A percentile compares a stretch with the other conserved stretches of the same genome.
These are phyloP conservation scores for Leptodontidium sp. DNA, from an alignment of 2,329 filamentous ascomycete genomes.

Conservation along the genomic window DNA sequence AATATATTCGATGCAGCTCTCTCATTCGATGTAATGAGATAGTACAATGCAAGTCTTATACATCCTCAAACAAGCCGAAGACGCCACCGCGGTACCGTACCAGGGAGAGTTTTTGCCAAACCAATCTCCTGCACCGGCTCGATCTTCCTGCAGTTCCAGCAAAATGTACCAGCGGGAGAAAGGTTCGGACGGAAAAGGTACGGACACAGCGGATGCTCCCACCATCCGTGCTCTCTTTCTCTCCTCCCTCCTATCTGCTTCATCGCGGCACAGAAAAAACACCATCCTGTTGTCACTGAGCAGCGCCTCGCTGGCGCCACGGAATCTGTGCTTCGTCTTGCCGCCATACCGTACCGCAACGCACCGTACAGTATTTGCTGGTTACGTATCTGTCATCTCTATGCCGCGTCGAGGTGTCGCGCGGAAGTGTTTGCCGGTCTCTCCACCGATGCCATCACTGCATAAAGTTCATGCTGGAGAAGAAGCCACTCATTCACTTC, in stretches of 20 bases:
- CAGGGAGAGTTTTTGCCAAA: not conserved
- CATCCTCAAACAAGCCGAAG: not conserved
- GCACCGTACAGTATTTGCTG: not conserved
- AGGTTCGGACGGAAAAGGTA: not conserved
- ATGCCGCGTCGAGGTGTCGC: not conserved
- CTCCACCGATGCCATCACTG: conserved; percentile 16
- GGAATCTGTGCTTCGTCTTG: conserved; percentile 1
- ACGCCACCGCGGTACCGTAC: not conserved
- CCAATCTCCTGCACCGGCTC: not conserved
- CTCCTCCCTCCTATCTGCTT: conserved; percentile 6
- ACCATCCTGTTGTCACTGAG: not conserved
- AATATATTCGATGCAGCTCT: not conserved
- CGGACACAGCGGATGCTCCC: not conserved
- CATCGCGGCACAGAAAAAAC: conserved; percentile 2
- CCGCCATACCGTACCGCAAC: conserved; percentile 2
- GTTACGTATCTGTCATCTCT: not conserved
- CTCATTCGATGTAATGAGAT: not conserved
- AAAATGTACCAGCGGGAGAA: not conserved
- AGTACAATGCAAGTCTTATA: not conserved
- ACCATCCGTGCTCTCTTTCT: not conserved
- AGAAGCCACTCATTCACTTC: not conserved
- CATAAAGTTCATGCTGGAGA: not conserved
- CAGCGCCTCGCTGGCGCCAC: not conserved
- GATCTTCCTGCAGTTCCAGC: not conserved
- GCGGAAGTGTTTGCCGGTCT: conserved; percentile 5